Percentiles rank a stretch among this genome's conserved stretches.
These are phyloP conservation scores for Diaporthe sp. DNA, from an alignment of 2,329 filamentous ascomycete genomes.

Conservation along the genomic window DNA sequence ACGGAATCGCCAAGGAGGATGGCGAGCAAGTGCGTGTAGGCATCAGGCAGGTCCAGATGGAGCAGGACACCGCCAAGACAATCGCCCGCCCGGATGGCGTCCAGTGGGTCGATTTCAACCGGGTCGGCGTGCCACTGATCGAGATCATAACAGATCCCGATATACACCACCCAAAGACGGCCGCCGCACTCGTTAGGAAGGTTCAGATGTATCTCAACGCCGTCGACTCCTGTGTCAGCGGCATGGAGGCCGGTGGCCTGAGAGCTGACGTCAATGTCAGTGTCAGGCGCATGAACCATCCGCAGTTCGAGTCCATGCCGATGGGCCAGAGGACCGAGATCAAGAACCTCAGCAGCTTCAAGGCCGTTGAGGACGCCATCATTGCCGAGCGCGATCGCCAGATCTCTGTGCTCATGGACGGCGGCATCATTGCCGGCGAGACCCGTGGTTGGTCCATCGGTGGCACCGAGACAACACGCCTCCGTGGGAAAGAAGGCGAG, in stretches of 20 bases:
- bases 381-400: slow-evolving; percentile 92
- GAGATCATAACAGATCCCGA: slow-evolving; percentile 95
- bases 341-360: slow-evolving; percentile 96
- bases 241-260: slow-evolving; percentile 93
- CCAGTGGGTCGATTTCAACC: slow-evolving; percentile 92
- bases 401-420: slow-evolving; percentile 82
- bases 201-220: slow-evolving; percentile 84
- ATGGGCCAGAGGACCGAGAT: slow-evolving; percentile 95
- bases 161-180: slow-evolving; percentile 88
- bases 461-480: slow-evolving; percentile 81
- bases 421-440: slow-evolving; percentile 83
- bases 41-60: slow-evolving; percentile 95
- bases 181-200: slow-evolving; percentile 90
- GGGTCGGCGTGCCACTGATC: slow-evolving; percentile 89
- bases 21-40: slow-evolving; percentile 79
- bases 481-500: slow-evolving; percentile 95
- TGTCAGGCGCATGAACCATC: slow-evolving; percentile 72
- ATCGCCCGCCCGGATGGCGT: slow-evolving; percentile 80
- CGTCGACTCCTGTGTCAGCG: slow-evolving; percentile 87
- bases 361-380: slow-evolving; percentile 94
- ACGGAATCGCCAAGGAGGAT: slow-evolving; percentile 84
- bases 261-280: slow-evolving; percentile 97
- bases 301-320: slow-evolving; percentile 43
- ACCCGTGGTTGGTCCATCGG: slow-evolving; percentile 94
- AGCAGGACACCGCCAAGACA: slow-evolving; percentile 98